Base-by-base conservation (phyloP, 441 rosid genomes). In the Croton setiger region DNA sequence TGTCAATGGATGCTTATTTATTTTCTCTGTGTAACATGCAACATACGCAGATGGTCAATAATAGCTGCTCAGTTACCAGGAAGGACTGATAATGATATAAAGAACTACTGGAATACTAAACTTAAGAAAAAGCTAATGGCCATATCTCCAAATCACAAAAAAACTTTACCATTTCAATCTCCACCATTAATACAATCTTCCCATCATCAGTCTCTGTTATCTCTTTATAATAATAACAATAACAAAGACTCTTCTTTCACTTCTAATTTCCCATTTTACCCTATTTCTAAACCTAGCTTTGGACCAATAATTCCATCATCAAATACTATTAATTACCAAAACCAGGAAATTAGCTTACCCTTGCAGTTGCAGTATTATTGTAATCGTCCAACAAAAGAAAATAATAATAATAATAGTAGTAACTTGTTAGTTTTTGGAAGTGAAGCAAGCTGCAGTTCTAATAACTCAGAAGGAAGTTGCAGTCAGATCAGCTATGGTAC, bases 391-490 rank as follows among this genome's bases (percentile, higher is more conserved):
- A 79, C 78, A 43, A 80, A 79, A 13, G 20, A 8, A 0, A 52
- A 4, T 8, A 52, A 20, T 3, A 55, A 12, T 20, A 84, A 8
- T 6, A 52, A 4, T 8, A 52, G 7, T 3, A 55, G 13, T 20
- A 84, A 82, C 66, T 63, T 83, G 18, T 67, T 88, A n/a, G 63
- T 73, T 62, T 84, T 84, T 79, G 86, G 90, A 39, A 79, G 84
- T 67, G 84, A 82, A 72, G 75, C 79, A 56, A 84, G 87, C 51
- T 80, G 85, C 74, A 83, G 84, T 41, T 84, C 86, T 12, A 77
- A 77, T 47, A 27, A 27, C 31, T 84, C 89, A 43, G 88, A 83
- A 55, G 87, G 82, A 17, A 85, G 84, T 71, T 76, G 79, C 57
- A 49, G 87, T 58, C 81, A 81, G 72, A 78, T 76, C 67, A 76